phyloP scores from a whole-genome alignment of 2,329 filamentous ascomycete genomes.

The Ceratocystis eucalypticola region DNA sequence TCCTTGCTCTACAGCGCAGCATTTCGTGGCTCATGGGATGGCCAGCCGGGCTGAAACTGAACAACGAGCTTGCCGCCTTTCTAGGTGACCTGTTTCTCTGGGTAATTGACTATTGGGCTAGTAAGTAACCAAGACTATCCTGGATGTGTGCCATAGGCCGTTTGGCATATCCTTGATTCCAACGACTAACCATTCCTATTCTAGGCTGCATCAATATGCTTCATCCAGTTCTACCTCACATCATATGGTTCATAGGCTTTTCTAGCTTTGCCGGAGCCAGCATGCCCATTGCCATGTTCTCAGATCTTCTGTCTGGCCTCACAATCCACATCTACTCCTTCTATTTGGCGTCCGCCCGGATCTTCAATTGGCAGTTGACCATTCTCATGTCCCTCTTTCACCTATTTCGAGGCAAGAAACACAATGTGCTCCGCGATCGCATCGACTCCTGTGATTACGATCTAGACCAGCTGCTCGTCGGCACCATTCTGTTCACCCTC shows the following conservation, averaged over 20 bases:
- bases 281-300: conserved; percentile 92
- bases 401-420: conserved; percentile 93
- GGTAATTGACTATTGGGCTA: conserved; percentile 97
- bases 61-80: conserved; percentile 85
- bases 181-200: neutral
- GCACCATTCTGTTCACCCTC: conserved; percentile 90
- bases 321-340: conserved; percentile 97
- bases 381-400: conserved; percentile 98
- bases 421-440: conserved; percentile 89
- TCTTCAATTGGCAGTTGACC: conserved; percentile 96
- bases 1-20: conserved; percentile 73
- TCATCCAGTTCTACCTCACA: conserved; percentile 63
- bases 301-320: conserved; percentile 77
- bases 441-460: conserved; percentile 99
- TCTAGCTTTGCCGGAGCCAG: conserved; percentile 92
- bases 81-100: conserved; percentile 90
- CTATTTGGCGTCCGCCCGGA: conserved; percentile 89
- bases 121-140: conserved; percentile 33
- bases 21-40: conserved; percentile 94
- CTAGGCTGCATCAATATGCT: conserved; percentile 62
- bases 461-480: conserved; percentile 86
- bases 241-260: conserved; percentile 88
- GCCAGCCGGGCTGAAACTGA: conserved; percentile 89
- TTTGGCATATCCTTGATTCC: neutral
- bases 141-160: neutral